phyloP scores from a whole-genome alignment of 2,329 filamentous ascomycete genomes.

The Nakataea oryzae region DNA sequence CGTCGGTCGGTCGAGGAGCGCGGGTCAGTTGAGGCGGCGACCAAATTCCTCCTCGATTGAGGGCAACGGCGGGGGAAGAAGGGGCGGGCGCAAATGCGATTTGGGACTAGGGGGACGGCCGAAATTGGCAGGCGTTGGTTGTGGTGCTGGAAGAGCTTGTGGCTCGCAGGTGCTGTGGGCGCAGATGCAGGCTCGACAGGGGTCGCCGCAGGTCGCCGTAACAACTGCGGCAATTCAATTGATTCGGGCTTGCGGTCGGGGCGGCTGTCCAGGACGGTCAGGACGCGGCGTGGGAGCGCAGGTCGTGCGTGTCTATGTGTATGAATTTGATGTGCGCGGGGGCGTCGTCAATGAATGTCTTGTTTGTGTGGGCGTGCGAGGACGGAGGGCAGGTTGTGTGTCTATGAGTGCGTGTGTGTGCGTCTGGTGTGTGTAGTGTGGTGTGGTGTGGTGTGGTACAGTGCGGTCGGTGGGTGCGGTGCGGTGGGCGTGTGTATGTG shows the following conservation, averaged over 20 bases:
- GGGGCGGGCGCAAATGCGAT: not conserved
- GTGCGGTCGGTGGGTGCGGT: no score
- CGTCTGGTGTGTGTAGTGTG: no score
- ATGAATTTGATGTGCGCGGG: not conserved
- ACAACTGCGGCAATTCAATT: not conserved
- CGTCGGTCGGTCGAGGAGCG: not conserved
- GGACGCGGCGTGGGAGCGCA: not conserved
- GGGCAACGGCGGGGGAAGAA: not conserved
- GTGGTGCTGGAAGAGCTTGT: not conserved
- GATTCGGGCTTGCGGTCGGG: not conserved
- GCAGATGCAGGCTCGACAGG: not conserved
- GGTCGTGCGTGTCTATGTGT: not conserved
- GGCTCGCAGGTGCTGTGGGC: not conserved
- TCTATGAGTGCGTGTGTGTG: not conserved
- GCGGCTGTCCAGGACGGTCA: not conserved
- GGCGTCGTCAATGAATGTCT: not conserved
- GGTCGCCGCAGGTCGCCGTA: not conserved
- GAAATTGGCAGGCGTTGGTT: not conserved
- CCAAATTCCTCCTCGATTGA: not conserved
- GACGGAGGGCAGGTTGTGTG: no score
- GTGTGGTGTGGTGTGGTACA: no score
- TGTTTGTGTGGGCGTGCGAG: no score
- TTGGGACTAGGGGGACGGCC: not conserved
- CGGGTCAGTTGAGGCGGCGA: no score
- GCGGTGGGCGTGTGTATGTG: no score